phyloP scores from a whole-genome alignment of 768 basidiomycete species.

The Pisolithus tinctorius region DNA sequence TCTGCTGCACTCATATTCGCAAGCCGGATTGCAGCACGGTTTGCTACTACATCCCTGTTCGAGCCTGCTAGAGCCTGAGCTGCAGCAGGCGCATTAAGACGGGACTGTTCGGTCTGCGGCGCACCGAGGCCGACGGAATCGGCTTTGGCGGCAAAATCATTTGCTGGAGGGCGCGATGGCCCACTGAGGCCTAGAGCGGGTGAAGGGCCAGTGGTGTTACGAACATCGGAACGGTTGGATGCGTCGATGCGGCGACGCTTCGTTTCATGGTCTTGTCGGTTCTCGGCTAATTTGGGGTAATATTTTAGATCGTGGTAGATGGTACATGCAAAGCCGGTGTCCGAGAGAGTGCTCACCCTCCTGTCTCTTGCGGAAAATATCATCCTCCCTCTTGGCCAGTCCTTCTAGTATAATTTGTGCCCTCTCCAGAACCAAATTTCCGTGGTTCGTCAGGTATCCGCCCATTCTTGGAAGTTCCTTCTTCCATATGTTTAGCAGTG shows the following conservation, averaged over 20 bases:
- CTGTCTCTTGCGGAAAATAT: constrained; percentile 86
- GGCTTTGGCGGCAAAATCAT: constrained; percentile 68
- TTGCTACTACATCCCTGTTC: constrained; percentile 87
- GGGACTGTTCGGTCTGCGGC: constrained; percentile 49
- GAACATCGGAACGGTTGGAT: constrained; percentile 33
- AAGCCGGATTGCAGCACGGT: constrained; percentile 85
- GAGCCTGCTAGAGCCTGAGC: constrained; percentile 73
- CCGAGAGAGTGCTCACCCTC: constrained; percentile 61
- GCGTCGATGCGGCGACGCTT: constrained; percentile 75
- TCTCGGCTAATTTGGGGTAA: constrained; percentile 58
- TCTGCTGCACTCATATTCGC: constrained; percentile 97
- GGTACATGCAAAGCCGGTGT: neutral
- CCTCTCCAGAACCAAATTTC: constrained; percentile 75
- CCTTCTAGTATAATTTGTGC: constrained; percentile 95
- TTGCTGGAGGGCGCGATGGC: constrained; percentile 43
- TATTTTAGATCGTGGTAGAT: constrained; percentile 5
- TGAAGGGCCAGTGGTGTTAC: constrained; percentile 24
- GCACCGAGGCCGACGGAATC: constrained; percentile 76
- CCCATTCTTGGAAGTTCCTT: constrained; percentile 91
- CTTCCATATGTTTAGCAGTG: constrained; percentile 93
- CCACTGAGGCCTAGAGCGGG: constrained; percentile 22
- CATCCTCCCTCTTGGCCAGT: constrained; percentile 89
- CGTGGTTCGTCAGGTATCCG: constrained; percentile 93
- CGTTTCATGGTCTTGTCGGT: constrained; percentile 85
- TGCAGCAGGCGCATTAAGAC: constrained; percentile 51